Percentiles rank a stretch among this genome's conserved stretches.
These are phyloP conservation scores for Mycena epipterygia DNA, from an alignment of 768 basidiomycete species.

Conservation along the genomic window DNA sequence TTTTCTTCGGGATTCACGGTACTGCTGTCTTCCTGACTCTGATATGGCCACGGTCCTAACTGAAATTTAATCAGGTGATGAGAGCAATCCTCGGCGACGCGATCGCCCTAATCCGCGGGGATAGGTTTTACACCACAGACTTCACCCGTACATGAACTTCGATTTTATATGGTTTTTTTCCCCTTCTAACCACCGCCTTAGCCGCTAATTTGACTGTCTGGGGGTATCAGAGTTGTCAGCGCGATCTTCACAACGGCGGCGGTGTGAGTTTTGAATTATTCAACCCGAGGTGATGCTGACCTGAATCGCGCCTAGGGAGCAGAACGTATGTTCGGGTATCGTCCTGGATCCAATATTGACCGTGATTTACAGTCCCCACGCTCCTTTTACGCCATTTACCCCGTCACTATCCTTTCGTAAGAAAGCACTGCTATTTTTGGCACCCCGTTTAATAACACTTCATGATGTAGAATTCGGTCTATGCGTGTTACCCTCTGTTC, in stretches of 20 bases:
- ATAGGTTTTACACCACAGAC: conserved; percentile 65
- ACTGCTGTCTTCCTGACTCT: neutral
- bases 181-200: conserved; percentile 27
- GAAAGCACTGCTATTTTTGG: conserved; percentile 2
- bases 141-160: conserved; percentile 55
- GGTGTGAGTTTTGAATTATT: neutral
- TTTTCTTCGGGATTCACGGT: conserved; percentile 71
- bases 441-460: no score
- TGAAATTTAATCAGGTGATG: conserved; percentile 49
- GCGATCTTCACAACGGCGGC: conserved; percentile 56
- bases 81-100: conserved; percentile 66
- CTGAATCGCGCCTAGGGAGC: conserved; percentile 38
- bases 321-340: conserved; percentile 40
- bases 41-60: neutral
- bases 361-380: conserved; percentile 48
- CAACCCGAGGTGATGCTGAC: neutral
- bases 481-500: conserved; percentile 77
- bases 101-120: conserved; percentile 65
- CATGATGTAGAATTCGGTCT: conserved; percentile 58
- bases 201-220: conserved; percentile 61
- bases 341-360: neutral
- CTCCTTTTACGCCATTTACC: conserved; percentile 58
- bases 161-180: neutral
- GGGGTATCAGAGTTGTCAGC: conserved; percentile 64
- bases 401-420: conserved; percentile 53